Conservation (phyloP, 2,329 filamentous ascomycete genomes). For the Apiospora rasikravindrae region DNA sequence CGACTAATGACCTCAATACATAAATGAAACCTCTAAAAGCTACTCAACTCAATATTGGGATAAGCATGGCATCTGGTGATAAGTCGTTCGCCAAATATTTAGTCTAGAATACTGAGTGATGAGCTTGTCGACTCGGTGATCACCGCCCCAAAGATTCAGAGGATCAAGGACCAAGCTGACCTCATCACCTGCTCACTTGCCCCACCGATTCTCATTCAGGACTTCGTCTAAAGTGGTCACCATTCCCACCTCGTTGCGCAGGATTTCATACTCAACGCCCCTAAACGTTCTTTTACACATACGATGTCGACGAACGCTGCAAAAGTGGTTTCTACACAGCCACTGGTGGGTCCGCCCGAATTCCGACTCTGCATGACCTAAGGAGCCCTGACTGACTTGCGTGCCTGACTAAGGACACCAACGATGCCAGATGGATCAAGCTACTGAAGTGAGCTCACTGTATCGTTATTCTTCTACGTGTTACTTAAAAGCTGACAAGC, state of each 20-base stretch:
- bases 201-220: constrained; percentile 2
- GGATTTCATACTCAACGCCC: not conserved
- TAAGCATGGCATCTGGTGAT: not conserved
- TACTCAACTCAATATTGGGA: not conserved
- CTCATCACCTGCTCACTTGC: constrained; percentile 3
- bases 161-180: not conserved
- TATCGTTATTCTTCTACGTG: accelerated
- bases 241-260: not conserved
- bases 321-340: constrained; percentile 20
- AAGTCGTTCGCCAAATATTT: not conserved
- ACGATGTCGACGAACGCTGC: constrained; percentile 21
- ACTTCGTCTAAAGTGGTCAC: not conserved
- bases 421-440: constrained; percentile 23
- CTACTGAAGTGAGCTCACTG: constrained; percentile 14
- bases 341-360: constrained; percentile 19
- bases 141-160: not conserved
- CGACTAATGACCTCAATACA: constrained; percentile 15
- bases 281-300: not conserved
- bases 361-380: not conserved
- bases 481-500: not conserved
- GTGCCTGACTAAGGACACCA: constrained; percentile 3
- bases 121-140: not conserved
- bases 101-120: not conserved
- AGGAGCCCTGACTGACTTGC: not conserved
- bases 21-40: not conserved